Base-by-base conservation (phyloP, 768 basidiomycete genomes). In the Epithele typhae region DNA sequence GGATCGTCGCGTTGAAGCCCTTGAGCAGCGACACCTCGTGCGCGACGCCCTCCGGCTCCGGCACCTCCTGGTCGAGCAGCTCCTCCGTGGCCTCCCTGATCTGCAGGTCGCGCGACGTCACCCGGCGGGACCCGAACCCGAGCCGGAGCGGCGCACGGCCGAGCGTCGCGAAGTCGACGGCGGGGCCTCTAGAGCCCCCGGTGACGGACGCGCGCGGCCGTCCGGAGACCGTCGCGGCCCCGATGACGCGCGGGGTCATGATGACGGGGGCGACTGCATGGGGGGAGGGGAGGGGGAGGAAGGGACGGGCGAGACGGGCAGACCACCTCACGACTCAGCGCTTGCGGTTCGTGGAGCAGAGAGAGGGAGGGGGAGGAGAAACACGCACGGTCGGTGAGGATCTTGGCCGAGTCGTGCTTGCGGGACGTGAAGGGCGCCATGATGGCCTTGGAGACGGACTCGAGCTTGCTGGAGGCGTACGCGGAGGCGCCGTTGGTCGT, bases 1-100 rank as follows among this genome's bases (percentile, higher is more conserved):
- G 95, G 35, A 96, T 87, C 2, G 95, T 97, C 15, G 95, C 95
- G 59, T 90, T 87, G 66, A 97, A 98, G 0, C 95, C 95, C 37
- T 86, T 81, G 34, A 96, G 69, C 25, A 98, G 73, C 57, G 88
- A 90, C 41, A 93, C 82, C 57, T 81, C 78, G 14, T 77, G 74
- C 4, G 84, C 84, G 24, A 84, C 73, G 32, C 81, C 84, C 12
- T 79, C 78, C 14, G 78, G 77, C 55, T 90, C 87, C 2, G 89
- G 89, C 2, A 92, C 77, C 25, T 86, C 81, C 4, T 72, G 74
- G 14, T 72, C 68, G 30, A 92, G 77, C 9, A 92, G 68, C 61
- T 90, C 87, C 21, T 86, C 82, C 5, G 86, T 82, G 4, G 84
- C 87, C 67, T 92, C 90, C 34, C 84, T 78, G 45, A 92, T 84